Evolutionary conservation across 2,329 filamentous ascomycete species (phyloP).

Genomic region (Verticillium albo-atrum): DNA sequence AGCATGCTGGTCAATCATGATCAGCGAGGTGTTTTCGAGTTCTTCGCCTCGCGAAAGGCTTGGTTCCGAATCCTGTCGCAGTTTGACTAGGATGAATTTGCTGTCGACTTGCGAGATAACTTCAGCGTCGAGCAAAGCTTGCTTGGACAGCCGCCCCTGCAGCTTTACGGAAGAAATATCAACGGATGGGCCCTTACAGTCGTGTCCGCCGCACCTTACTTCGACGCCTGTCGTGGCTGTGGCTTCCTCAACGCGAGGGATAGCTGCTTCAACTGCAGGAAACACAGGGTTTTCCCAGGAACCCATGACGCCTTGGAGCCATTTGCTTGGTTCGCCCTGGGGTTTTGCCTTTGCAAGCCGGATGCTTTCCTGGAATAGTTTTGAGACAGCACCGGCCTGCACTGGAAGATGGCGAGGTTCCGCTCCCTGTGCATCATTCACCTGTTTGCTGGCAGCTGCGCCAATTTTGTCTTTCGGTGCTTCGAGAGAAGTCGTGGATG

Average conservation of each 20-base stretch:
- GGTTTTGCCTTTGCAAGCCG: conserved; percentile 2
- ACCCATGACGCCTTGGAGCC: conserved; percentile 57
- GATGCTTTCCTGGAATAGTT: background rate
- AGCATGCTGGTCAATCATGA: conserved; percentile 90
- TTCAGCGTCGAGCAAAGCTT: conserved; percentile 52
- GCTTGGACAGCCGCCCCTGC: conserved; percentile 54
- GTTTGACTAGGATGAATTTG: conserved; percentile 77
- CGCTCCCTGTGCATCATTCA: background rate
- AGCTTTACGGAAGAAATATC: conserved; percentile 11
- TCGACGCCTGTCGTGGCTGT: background rate
- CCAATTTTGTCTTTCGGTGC: background rate
- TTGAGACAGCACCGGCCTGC: background rate
- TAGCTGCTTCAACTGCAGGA: conserved; percentile 35
- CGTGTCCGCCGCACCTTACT: conserved; percentile 13
- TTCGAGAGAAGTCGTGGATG: background rate
- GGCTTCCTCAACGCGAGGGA: conserved; percentile 34
- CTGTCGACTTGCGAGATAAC: conserved; percentile 80
- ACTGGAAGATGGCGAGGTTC: background rate
- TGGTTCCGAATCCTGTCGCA: background rate
- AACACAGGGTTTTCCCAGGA: conserved; percentile 78
- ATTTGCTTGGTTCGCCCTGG: conserved; percentile 30
- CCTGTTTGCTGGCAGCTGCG: background rate
- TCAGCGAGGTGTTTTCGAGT: conserved; percentile 46
- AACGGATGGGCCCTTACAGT: background rate
- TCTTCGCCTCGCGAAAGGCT: background rate